These are phyloP conservation scores for Pelargonium citronellum DNA, from an alignment of 441 rosid genomes.

Conservation along the genomic window DNA sequence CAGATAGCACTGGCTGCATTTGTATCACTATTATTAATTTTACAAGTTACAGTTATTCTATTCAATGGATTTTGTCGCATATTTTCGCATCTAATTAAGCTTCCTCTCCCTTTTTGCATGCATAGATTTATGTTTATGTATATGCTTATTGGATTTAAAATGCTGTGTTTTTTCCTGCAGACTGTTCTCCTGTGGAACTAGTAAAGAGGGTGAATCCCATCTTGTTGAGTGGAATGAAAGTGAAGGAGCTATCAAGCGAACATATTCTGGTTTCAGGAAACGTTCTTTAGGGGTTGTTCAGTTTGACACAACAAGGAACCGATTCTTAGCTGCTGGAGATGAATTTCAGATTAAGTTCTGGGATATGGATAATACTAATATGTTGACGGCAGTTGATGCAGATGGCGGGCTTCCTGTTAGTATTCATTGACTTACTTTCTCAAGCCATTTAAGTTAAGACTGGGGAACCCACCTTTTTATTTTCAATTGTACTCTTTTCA, in stretches of 20 bases:
- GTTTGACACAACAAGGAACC: conserved; percentile 67
- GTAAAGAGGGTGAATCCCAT: conserved; percentile 65
- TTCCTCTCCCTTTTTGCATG: not conserved
- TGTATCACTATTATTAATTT: not conserved
- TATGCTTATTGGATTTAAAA: conserved; percentile 7
- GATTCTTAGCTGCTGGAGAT: conserved; percentile 73
- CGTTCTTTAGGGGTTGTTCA: conserved; percentile 56
- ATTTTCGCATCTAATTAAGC: not conserved
- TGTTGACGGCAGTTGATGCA: conserved; percentile 49
- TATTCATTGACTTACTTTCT: conserved; percentile 7
- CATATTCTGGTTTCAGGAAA: conserved; percentile 63
- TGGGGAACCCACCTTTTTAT: conserved; percentile 11
- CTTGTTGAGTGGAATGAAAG: conserved; percentile 89
- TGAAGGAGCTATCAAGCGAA: conserved; percentile 62
- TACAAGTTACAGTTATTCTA: not conserved
- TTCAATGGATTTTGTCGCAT: not conserved
- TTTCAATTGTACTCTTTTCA: conserved; percentile 27
- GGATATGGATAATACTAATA: conserved; percentile 57
- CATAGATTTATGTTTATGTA: not conserved
- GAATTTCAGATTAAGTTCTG: conserved; percentile 59
- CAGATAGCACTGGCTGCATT: not conserved
- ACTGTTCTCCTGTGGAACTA: conserved; percentile 74
- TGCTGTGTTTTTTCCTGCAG: conserved; percentile 29
- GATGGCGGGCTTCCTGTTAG: conserved; percentile 68
- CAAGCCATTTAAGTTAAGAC: not conserved